phyloP scores from a whole-genome alignment of 2,329 filamentous ascomycete genomes.

The Neopestalotiopsis sp. region DNA sequence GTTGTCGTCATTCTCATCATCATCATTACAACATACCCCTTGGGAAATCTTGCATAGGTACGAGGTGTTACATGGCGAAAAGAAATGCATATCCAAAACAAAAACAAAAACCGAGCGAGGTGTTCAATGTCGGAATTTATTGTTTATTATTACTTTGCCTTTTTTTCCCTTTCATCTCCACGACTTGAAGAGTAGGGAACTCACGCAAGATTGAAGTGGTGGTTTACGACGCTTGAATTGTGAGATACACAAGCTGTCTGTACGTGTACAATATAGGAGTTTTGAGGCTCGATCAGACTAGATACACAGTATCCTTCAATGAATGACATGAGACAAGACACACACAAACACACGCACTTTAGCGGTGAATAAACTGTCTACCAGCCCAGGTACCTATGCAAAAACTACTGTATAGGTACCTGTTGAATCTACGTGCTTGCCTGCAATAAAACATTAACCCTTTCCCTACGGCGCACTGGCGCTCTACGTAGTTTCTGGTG shows the following conservation, averaged over 20 bases:
- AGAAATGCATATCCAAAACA: background rate
- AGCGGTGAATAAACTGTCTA: background rate
- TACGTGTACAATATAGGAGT: background rate
- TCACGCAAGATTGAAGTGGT: background rate
- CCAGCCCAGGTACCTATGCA: too few relatives aligned
- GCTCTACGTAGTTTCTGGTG: background rate
- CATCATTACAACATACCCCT: background rate
- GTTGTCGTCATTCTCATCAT: background rate
- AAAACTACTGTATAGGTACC: too few relatives aligned
- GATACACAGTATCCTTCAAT: background rate
- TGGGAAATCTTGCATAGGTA: constrained; percentile 6
- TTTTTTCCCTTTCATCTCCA: background rate
- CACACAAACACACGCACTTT: background rate
- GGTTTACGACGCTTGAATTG: background rate
- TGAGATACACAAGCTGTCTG: background rate
- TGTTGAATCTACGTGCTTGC: too few relatives aligned
- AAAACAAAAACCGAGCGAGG: constrained; percentile 2
- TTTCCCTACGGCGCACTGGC: background rate
- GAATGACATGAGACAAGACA: background rate
- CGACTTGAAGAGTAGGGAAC: background rate
- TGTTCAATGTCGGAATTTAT: background rate
- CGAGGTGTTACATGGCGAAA: constrained; percentile 6
- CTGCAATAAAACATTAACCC: background rate
- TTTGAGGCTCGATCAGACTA: background rate
- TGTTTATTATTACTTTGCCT: background rate